phyloP scores from a whole-genome alignment of 352 stramenopile genomes.

The Hyaloperonospora arabidopsidis region DNA sequence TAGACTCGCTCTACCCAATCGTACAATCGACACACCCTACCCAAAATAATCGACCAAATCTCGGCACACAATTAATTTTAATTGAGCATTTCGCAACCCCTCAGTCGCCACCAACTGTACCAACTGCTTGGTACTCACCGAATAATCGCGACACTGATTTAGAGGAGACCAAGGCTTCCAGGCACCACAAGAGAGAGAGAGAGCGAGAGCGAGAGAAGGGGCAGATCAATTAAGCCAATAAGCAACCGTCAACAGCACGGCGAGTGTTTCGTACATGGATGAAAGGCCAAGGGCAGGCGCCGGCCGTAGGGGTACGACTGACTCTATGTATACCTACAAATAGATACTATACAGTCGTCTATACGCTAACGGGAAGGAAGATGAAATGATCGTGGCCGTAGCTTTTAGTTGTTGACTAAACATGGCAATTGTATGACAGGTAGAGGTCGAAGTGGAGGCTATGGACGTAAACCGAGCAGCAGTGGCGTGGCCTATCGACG shows the following conservation, averaged over 20 bases:
- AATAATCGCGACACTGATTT: background rate
- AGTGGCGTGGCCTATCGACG: constrained; percentile 34
- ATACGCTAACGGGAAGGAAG: background rate
- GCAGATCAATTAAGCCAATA: too few relatives aligned
- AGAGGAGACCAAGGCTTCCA: background rate
- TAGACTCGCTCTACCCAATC: too few relatives aligned
- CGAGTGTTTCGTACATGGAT: constrained; percentile 30
- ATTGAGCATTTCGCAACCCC: too few relatives aligned
- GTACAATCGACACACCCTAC: too few relatives aligned
- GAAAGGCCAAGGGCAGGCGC: constrained; percentile 15
- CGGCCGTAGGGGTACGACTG: constrained; percentile 22
- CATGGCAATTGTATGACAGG: constrained; percentile 13
- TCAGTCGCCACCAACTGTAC: too few relatives aligned
- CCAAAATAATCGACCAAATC: too few relatives aligned
- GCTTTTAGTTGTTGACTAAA: background rate
- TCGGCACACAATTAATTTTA: too few relatives aligned
- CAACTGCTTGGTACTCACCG: too few relatives aligned
- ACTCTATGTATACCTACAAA: background rate
- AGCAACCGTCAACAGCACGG: background rate
- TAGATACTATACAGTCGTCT: background rate
- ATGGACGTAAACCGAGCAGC: constrained; percentile 20
- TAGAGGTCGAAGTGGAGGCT: constrained; percentile 23
- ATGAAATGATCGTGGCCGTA: background rate
- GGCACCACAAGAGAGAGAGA: background rate
- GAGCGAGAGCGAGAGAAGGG: constrained; percentile 3